A percentile compares a stretch with the other conserved stretches of the same genome.
Evolutionary conservation across 495 filamentous ascomycete genomes (phyloP).

Genomic region (Xylaria nigripes): DNA sequence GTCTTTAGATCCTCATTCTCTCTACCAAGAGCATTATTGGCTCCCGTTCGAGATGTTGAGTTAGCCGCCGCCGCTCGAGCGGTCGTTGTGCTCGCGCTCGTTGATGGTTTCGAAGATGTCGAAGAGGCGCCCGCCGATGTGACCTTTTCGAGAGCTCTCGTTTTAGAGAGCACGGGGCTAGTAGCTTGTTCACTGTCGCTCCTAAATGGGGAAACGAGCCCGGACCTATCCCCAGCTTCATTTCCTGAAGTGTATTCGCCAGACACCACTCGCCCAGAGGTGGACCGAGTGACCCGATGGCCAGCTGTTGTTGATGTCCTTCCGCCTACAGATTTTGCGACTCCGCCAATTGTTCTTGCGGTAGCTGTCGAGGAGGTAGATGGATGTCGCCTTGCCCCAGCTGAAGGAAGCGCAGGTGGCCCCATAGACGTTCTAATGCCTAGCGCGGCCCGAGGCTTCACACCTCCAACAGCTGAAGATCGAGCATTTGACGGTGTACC

Average conservation of each 20-base stretch:
- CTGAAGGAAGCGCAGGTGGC: constrained; percentile 43
- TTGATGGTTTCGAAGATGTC: constrained; percentile 16
- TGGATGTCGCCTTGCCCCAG: constrained; percentile 24
- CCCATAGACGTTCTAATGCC: constrained; percentile 55
- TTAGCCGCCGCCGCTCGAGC: constrained; percentile 25
- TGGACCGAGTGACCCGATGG: constrained; percentile 26
- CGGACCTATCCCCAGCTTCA: constrained; percentile 30
- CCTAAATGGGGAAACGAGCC: constrained; percentile 29
- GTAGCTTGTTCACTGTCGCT: constrained; percentile 38
- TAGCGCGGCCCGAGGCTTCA: constrained; percentile 47
- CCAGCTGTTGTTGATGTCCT: constrained; percentile 27
- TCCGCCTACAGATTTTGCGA: constrained; percentile 29
- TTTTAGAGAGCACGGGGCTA: constrained; percentile 38
- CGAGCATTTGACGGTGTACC: constrained; percentile 47
- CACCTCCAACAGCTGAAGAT: constrained; percentile 30
- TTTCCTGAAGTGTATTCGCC: constrained; percentile 33
- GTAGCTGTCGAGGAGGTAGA: constrained; percentile 28
- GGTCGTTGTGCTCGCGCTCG: constrained; percentile 20
- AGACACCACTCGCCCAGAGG: constrained; percentile 32
- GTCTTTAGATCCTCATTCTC: constrained; percentile 74
- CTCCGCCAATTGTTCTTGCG: constrained; percentile 21
- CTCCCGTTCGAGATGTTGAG: constrained; percentile 20
- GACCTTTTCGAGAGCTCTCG: constrained; percentile 39
- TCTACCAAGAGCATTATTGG: constrained; percentile 41
- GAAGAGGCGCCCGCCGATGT: constrained; percentile 30